Conservation (phyloP, 2,329 filamentous ascomycete species). For the Rosellinia necatrix region DNA sequence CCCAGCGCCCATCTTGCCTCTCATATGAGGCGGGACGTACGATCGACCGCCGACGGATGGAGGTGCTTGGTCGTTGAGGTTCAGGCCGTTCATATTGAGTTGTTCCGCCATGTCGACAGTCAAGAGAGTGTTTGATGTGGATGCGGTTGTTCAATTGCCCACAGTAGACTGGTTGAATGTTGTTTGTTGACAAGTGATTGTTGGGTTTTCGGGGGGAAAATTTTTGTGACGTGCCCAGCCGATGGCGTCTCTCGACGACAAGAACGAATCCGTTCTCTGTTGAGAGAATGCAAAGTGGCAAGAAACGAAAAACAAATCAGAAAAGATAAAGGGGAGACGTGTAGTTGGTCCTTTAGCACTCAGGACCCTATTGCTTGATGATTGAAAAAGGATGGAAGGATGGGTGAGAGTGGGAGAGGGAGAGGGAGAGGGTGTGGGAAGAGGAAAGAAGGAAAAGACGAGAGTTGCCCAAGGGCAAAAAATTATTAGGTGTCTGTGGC, state of each 20-base stretch:
- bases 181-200: conserved; percentile 19
- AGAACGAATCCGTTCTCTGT: conserved; percentile 38
- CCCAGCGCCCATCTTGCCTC: conserved; percentile 56
- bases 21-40: conserved; percentile 87
- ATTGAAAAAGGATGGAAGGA: conserved; percentile 19
- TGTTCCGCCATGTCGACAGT: conserved; percentile 74
- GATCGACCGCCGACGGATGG: conserved; percentile 53
- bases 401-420: conserved; percentile 19
- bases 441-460: conserved; percentile 15
- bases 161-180: conserved; percentile 13
- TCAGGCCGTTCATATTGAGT: conserved; percentile 80
- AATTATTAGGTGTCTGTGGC: conserved; percentile 31
- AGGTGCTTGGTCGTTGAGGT: conserved; percentile 57
- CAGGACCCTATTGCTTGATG: conserved; percentile 26
- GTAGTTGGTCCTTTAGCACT: conserved; percentile 25
- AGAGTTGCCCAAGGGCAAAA: conserved; percentile 28
- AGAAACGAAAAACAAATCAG: conserved; percentile 30
- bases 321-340: conserved; percentile 26
- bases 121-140: conserved; percentile 12
- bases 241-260: conserved; percentile 37
- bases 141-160: conserved; percentile 20
- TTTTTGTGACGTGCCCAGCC: conserved; percentile 37
- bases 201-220: conserved; percentile 27
- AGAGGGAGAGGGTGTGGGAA: conserved; percentile 19
- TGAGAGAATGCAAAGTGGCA: conserved; percentile 34